Base-by-base conservation (phyloP, 768 basidiomycete species). In the Zangia roseola region DNA sequence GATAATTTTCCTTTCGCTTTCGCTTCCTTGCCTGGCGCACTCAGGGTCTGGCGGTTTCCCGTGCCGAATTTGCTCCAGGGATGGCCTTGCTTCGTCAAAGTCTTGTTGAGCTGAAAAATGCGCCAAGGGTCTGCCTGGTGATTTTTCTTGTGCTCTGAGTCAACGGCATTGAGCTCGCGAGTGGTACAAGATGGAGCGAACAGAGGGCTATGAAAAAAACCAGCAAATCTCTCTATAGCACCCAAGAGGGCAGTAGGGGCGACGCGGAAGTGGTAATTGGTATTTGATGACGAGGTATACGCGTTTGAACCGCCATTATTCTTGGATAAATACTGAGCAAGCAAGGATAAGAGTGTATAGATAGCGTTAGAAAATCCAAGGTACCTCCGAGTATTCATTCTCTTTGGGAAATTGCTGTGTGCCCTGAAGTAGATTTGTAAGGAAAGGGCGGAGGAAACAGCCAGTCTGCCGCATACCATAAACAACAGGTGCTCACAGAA, bases 81-180 rank as follows among this genome's bases (percentile, higher is more conserved):
- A 65, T 95, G 93, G 6, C 84, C 88, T 2, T 74, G 73, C 57
- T 82, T 83, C 48, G 83, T 86, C 41, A 95, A 80, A 58, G 86
- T 78, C 68, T 98, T 98, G 69, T 89, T 91, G 21, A 97, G 70
- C 67, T 99, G 95, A 69, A 89, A 98, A 49, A 94, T 83, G n/a
- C 95, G 83, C 89, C 93, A 94, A 61, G 85, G 73, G 62, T 97
- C 93, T 3, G 77, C 72, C 64, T 95, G 94, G 40, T 89, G 81
- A 64, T 98, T 99, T 74, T 97, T 95, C 73, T 92, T 91, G 75
- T 97, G 86, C 66, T 99, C 97, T 0, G 92, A 95, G 65, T 99
- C 88, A 35, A 99, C 94, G 1, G 97, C 95, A 57, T 93, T 93
- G 53, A 97, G 76, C 71, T 99, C 95, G 26, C 93, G 82, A 23